A percentile compares a stretch with the other conserved stretches of the same genome.
These are phyloP conservation scores for Penicillium griseofulvum DNA, from an alignment of 2,329 filamentous ascomycete genomes.

Conservation along the genomic window DNA sequence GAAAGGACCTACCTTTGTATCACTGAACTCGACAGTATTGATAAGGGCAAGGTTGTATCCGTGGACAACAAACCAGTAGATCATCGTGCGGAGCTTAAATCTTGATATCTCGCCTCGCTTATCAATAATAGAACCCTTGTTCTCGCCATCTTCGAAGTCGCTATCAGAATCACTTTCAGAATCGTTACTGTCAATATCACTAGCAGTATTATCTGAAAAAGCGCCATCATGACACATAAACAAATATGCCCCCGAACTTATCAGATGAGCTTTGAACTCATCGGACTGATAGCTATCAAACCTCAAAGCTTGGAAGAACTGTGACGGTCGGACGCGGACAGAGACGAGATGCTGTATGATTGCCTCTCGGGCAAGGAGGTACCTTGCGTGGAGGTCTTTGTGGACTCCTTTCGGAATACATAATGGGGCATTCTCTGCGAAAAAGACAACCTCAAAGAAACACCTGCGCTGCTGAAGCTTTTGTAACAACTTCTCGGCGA, in stretches of 20 bases:
- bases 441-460: constrained; percentile 70
- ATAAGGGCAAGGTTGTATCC: constrained; percentile 63
- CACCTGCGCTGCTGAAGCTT: constrained; percentile 63
- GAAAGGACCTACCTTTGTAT: constrained; percentile 55
- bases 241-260: constrained; percentile 59
- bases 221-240: constrained; percentile 66
- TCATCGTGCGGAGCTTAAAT: constrained; percentile 47
- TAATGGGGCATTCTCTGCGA: constrained; percentile 52
- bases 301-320: constrained; percentile 32
- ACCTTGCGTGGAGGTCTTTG: constrained; percentile 48
- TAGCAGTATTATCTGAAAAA: constrained; percentile 2
- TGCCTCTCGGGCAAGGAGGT: constrained; percentile 60
- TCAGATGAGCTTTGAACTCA: constrained; percentile 57
- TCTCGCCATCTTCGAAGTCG: neutral
- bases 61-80: constrained; percentile 54
- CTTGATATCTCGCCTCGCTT: constrained; percentile 12
- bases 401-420: constrained; percentile 52
- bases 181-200: neutral
- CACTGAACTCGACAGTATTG: constrained; percentile 61
- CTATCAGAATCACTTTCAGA: neutral
- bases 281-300: constrained; percentile 31
- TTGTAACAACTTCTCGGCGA: constrained; percentile 64
- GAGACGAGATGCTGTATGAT: constrained; percentile 62
- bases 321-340: constrained; percentile 41
- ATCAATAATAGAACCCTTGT: neutral